phyloP scores from a whole-genome alignment of 2,329 filamentous ascomycete genomes.

The Xylaria arbuscula region DNA sequence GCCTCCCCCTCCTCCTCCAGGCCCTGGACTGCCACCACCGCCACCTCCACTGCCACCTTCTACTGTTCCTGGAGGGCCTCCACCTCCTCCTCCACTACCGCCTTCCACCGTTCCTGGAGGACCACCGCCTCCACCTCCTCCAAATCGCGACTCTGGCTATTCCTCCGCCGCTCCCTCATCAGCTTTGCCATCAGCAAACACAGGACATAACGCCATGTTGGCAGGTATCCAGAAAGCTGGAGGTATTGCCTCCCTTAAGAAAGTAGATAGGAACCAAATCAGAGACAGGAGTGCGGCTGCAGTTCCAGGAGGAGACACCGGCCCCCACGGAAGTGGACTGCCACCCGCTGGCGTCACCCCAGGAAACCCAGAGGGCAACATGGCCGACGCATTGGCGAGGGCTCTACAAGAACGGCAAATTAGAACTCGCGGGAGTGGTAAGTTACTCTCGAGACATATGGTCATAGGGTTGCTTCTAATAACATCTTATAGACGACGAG shows the following conservation, averaged over 20 bases:
- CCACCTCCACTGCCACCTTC: slow-evolving; percentile 37
- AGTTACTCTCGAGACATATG: slow-evolving; percentile 57
- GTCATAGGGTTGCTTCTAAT: slow-evolving; percentile 23
- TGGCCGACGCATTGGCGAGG: slow-evolving; percentile 85
- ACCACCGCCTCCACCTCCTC: slow-evolving; percentile 53
- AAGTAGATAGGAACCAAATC: slow-evolving; percentile 77
- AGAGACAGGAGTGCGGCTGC: slow-evolving; percentile 75
- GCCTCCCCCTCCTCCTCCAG: slow-evolving; percentile 46
- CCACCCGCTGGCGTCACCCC: slow-evolving; percentile 64
- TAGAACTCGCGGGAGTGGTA: slow-evolving; percentile 95
- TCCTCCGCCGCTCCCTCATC: slow-evolving; percentile 63
- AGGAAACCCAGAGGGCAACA: slow-evolving; percentile 67
- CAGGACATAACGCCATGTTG: slow-evolving; percentile 69
- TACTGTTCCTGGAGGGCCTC: slow-evolving; percentile 25
- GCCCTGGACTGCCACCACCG: slow-evolving; percentile 47
- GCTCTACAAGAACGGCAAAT: slow-evolving; percentile 86
- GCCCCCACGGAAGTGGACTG: slow-evolving; percentile 62
- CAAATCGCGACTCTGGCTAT: slow-evolving; percentile 69
- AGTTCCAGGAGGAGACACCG: slow-evolving; percentile 64
- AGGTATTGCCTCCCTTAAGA: slow-evolving; percentile 76
- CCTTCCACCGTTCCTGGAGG: slow-evolving; percentile 52
- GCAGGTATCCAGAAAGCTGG: slow-evolving; percentile 78
- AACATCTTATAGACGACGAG: slow-evolving; percentile 72
- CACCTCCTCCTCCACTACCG: slow-evolving; percentile 47
- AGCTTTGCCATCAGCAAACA: slow-evolving; percentile 55